Evolutionary conservation across 2,329 filamentous ascomycete species (phyloP).

Genomic region (Huntiella omanensis): DNA sequence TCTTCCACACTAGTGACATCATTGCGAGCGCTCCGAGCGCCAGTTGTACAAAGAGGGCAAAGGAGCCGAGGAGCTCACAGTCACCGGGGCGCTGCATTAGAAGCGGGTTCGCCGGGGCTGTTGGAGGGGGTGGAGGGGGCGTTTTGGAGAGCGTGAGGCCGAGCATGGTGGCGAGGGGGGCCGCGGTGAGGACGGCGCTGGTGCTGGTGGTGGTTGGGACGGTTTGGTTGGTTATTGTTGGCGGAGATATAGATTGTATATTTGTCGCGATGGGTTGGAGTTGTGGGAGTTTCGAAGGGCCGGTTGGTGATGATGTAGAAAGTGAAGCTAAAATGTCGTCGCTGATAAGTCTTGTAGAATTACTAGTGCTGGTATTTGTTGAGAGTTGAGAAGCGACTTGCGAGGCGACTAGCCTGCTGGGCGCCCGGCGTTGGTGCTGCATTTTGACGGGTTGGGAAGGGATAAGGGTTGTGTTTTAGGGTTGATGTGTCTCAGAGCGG

Average conservation of each 20-base stretch:
- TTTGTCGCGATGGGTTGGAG: no score
- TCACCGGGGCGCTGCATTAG: slow-evolving; percentile 33
- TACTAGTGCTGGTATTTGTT: no score
- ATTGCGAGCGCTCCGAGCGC: slow-evolving; percentile 70
- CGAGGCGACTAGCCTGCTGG: no score
- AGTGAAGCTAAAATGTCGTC: background rate
- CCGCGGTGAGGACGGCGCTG: background rate
- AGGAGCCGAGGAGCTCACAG: slow-evolving; percentile 74
- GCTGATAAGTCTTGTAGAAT: background rate
- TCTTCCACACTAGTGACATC: slow-evolving; percentile 76
- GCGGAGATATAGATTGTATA: background rate
- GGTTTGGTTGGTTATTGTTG: background rate
- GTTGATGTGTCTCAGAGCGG: no score
- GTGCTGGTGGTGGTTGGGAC: slow-evolving; percentile 9
- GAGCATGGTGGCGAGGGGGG: slow-evolving; percentile 11
- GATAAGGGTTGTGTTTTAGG: no score
- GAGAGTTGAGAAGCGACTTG: no score
- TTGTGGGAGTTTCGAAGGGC: no score
- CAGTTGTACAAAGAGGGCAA: slow-evolving; percentile 77
- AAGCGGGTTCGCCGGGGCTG: slow-evolving; percentile 15
- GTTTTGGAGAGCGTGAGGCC: slow-evolving; percentile 17
- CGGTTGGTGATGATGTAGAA: background rate
- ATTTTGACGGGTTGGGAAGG: no score
- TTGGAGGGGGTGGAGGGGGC: slow-evolving; percentile 14
- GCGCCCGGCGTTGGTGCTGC: no score